These are phyloP conservation scores for Teunomyces gatunensis DNA, from an alignment of 805 yeast genomes.

Conservation along the genomic window DNA sequence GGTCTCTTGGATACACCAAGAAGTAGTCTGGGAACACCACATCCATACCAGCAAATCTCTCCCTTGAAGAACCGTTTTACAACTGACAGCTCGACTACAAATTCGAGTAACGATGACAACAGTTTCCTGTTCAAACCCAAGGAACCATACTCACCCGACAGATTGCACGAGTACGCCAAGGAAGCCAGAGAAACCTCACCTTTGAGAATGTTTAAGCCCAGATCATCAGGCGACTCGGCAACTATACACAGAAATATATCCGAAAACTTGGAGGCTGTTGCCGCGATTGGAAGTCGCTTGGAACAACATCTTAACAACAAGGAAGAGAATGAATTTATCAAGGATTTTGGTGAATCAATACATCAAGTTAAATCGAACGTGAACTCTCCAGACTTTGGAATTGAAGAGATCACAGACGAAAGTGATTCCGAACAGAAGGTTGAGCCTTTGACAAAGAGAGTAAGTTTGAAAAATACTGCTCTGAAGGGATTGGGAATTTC, in stretches of 20 bases:
- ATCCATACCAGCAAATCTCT: conserved; percentile 12
- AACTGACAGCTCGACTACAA: neutral
- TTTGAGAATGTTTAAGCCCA: conserved; percentile 17
- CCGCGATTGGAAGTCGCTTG: conserved; percentile 24
- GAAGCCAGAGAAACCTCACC: conserved; percentile 21
- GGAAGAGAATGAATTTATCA: neutral
- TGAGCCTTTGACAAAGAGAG: conserved; percentile 1
- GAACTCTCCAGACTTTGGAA: conserved; percentile 30
- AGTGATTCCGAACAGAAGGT: conserved; percentile 15
- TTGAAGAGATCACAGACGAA: conserved; percentile 34
- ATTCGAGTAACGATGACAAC: conserved; percentile 10
- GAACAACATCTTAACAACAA: conserved; percentile 16
- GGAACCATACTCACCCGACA: conserved; percentile 9
- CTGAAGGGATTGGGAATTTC: conserved; percentile 9
- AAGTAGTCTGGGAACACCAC: neutral
- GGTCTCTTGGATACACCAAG: conserved; percentile 2
- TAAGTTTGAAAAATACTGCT: neutral
- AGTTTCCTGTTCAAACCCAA: conserved; percentile 14
- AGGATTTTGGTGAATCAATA: conserved; percentile 2
- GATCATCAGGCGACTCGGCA: conserved; percentile 1
- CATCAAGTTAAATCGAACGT: conserved; percentile 3
- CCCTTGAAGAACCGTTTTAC: conserved; percentile 5
- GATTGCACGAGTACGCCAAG: conserved; percentile 23
- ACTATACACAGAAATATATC: conserved; percentile 17
- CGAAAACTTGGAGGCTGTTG: conserved; percentile 26